Evolutionary conservation across 176 grass and related monocot genomes (phyloP).

Genomic region (Oryza glaberrima): DNA sequence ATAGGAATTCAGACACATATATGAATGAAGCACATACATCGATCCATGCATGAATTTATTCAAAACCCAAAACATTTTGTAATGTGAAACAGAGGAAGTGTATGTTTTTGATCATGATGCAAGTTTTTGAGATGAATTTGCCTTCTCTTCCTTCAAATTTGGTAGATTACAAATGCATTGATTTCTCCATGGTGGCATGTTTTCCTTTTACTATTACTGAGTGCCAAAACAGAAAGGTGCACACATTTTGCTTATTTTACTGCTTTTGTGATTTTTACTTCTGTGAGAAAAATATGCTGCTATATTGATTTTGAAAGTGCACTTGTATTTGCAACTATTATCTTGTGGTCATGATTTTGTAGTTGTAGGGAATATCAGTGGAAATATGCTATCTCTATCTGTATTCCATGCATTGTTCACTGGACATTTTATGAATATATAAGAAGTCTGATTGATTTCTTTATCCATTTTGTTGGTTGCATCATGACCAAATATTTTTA

Average conservation of each 20-base stretch:
- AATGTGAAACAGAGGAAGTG: neutral
- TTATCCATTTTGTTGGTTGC: constrained; percentile 22
- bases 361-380: neutral
- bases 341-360: neutral
- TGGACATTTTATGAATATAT: constrained; percentile 12
- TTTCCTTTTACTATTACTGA: constrained; percentile 25
- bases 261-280: neutral
- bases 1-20: too few species aligned
- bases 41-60: too few species aligned
- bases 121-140: constrained; percentile 18
- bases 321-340: neutral
- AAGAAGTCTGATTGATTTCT: neutral
- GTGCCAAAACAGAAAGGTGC: constrained; percentile 14
- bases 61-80: too few species aligned
- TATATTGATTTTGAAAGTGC: neutral
- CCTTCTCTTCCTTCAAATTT: constrained; percentile 3
- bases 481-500: constrained; percentile 45
- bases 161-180: constrained; percentile 15
- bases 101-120: neutral
- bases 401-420: constrained; percentile 31
- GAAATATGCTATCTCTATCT: constrained; percentile 13
- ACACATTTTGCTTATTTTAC: constrained; percentile 1
- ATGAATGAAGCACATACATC: too few species aligned
- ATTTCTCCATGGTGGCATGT: neutral
- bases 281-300: neutral